These are phyloP conservation scores for Sporothrix inflata DNA, from an alignment of 2,329 filamentous ascomycete genomes.

Conservation along the genomic window DNA sequence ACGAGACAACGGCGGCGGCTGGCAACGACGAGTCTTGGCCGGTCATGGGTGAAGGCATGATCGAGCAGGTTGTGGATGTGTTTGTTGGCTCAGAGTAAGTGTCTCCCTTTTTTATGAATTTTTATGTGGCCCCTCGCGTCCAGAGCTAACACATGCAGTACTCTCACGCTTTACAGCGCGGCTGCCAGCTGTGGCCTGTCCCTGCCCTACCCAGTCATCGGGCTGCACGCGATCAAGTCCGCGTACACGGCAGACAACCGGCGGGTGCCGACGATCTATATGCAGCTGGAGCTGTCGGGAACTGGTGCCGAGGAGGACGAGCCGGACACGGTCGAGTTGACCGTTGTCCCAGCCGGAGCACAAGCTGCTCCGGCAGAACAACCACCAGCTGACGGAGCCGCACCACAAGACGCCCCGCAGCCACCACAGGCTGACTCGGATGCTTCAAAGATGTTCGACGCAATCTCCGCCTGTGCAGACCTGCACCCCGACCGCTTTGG, in stretches of 20 bases:
- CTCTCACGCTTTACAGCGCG: slow-evolving; percentile 67
- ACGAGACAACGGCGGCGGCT: slow-evolving; percentile 40
- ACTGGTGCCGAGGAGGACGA: slow-evolving; percentile 59
- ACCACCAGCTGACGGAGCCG: not conserved
- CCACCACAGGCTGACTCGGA: slow-evolving; percentile 38
- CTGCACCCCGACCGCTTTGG: slow-evolving; percentile 71
- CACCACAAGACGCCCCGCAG: slow-evolving; percentile 31
- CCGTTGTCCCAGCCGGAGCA: slow-evolving; percentile 57
- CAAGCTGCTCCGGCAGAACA: slow-evolving; percentile 15
- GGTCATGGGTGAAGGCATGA: slow-evolving; percentile 40
- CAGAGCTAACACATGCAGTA: slow-evolving; percentile 41
- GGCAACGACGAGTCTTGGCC: slow-evolving; percentile 41
- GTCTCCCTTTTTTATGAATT: no score
- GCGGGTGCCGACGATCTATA: slow-evolving; percentile 59
- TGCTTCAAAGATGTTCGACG: slow-evolving; percentile 62
- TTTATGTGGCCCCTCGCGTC: no score
- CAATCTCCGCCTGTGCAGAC: slow-evolving; percentile 75
- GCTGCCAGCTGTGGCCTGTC: slow-evolving; percentile 62
- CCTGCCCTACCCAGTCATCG: slow-evolving; percentile 75
- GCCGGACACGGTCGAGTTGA: slow-evolving; percentile 68
- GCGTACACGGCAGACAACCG: slow-evolving; percentile 44
- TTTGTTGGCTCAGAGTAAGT: slow-evolving; percentile 63
- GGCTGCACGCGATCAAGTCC: slow-evolving; percentile 74
- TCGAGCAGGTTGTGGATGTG: slow-evolving; percentile 57
- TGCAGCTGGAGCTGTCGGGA: slow-evolving; percentile 68